Evolutionary conservation across 2,329 filamentous ascomycete genomes (phyloP).

Genomic region (Xylaria sp.): DNA sequence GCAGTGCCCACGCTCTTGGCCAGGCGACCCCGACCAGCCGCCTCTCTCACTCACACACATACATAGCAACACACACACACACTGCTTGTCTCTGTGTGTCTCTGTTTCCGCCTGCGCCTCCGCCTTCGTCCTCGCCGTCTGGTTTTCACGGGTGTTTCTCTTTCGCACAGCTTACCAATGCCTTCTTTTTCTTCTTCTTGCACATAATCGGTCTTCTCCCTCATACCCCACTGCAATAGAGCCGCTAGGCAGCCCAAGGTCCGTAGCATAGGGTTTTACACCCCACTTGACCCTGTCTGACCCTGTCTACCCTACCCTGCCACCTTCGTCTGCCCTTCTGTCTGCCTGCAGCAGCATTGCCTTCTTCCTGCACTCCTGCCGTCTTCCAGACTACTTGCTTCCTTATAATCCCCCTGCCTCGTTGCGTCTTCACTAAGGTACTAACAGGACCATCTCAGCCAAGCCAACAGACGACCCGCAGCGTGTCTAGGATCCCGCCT

Average conservation of each 20-base stretch:
- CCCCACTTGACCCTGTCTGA: slow-evolving; percentile 29
- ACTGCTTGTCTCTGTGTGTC: too few species aligned
- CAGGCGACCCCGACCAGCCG: slow-evolving; percentile 10
- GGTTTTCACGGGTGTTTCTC: slow-evolving; percentile 26
- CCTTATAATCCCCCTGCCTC: slow-evolving; percentile 10
- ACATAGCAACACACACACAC: too few species aligned
- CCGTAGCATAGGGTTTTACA: slow-evolving; percentile 29
- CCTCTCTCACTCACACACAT: not conserved
- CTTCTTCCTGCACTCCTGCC: slow-evolving; percentile 16
- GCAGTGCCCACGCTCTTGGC: not conserved
- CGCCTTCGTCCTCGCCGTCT: slow-evolving; percentile 5
- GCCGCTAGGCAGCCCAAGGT: slow-evolving; percentile 30
- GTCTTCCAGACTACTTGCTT: slow-evolving; percentile 5
- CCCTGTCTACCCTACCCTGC: slow-evolving; percentile 6
- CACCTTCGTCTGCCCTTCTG: slow-evolving; percentile 19
- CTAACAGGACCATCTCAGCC: slow-evolving; percentile 26
- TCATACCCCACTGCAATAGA: slow-evolving; percentile 25
- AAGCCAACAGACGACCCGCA: slow-evolving; percentile 16
- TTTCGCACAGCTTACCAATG: slow-evolving; percentile 23
- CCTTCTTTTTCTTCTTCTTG: slow-evolving; percentile 9
- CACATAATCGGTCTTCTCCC: slow-evolving; percentile 5
- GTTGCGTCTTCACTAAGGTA: slow-evolving; percentile 16
- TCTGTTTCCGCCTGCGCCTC: not conserved
- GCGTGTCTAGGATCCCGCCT: slow-evolving; percentile 14
- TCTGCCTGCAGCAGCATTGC: slow-evolving; percentile 25